Base-by-base conservation (phyloP, 2,329 filamentous ascomycete species). In the Fusarium nisikadoi region DNA sequence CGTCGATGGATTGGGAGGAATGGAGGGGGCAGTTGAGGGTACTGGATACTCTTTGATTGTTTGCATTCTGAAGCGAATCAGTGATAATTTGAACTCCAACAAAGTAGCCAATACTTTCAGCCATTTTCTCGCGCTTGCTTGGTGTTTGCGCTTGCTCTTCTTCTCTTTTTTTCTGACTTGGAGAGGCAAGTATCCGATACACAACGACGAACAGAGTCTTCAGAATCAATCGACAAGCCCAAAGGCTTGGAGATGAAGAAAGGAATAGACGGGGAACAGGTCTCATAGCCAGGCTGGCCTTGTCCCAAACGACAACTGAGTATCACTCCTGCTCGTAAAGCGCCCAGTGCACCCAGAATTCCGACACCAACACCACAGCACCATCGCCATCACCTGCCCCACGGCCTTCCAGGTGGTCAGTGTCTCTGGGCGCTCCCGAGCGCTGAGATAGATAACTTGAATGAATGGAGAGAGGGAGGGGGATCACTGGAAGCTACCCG, bases 371-470 rank as follows among this genome's bases (percentile, higher is more conserved):
- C 57, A 39, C 19, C 29, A 53, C 13, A 38, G 38, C 25, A 62
- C 45, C 42, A 29, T 47, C n/a, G 31, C 55, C 25, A 63, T 50
- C 56, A 53, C 45, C 46, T 17, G 54, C 60, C 53, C 50, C 29
- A 63, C 41, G 64, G 57, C 52, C 45, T 56, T 66, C 57, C n/a
- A 49, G 36, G 52, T 62, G 57, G 49, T 43, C 53, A 62, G 62
- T 71, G 41, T 68, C 56, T 50, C 68, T 71, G 69, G 69, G 69
- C 69, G 69, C 68, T 71, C 53, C 68, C 69, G 69, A 68, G 69
- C 69, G 69, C 69, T 72, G 68, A 72, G 69, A 60, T 68, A 47
- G 50, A 57, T 60, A 35, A 29, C 14, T 55, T 17, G 29, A 23
- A 29, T 56, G 45, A 45, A 63, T 68, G 63, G 62, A 10, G 52